Percentiles rank a stretch among this genome's conserved stretches.
phyloP scores from a whole-genome alignment of 2,329 filamentous ascomycete genomes.

The Clathrospora elynae region DNA sequence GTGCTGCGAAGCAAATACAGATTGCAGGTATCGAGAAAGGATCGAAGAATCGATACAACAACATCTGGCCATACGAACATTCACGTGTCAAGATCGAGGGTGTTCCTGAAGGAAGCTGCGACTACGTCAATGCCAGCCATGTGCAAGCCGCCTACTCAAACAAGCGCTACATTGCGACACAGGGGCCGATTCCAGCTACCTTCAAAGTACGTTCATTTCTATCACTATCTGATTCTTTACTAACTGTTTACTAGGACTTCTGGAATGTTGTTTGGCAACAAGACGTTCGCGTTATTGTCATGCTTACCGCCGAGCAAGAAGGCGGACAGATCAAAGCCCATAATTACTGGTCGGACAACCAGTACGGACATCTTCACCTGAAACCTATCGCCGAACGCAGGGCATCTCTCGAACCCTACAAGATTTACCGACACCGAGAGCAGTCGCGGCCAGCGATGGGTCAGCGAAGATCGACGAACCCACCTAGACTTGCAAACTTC shows the following conservation, averaged over 20 bases:
- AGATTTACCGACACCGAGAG: conserved; percentile 55
- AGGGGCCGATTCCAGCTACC: conserved; percentile 89
- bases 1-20: conserved; percentile 62
- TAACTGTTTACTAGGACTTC: conserved; percentile 71
- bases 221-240: not conserved
- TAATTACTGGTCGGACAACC: conserved; percentile 82
- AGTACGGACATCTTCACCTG: conserved; percentile 78
- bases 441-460: conserved; percentile 41
- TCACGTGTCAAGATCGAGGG: conserved; percentile 79
- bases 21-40: conserved; percentile 95
- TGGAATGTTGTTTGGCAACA: conserved; percentile 98
- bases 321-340: conserved; percentile 94
- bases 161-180: conserved; percentile 93
- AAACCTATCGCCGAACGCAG: conserved; percentile 80
- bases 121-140: conserved; percentile 95
- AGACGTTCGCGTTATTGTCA: conserved; percentile 91
- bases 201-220: conserved; percentile 70
- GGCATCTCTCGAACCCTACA: conserved; percentile 70
- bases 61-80: conserved; percentile 96
- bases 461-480: conserved; percentile 45
- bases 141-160: conserved; percentile 79
- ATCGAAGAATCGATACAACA: conserved; percentile 95
- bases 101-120: conserved; percentile 71
- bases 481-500: conserved; percentile 36
- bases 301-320: conserved; percentile 93